A percentile compares a stretch with the other conserved stretches of the same genome.
Conservation (phyloP, 1,139 yeast species). For the Blastobotrys petasosporus region DNA sequence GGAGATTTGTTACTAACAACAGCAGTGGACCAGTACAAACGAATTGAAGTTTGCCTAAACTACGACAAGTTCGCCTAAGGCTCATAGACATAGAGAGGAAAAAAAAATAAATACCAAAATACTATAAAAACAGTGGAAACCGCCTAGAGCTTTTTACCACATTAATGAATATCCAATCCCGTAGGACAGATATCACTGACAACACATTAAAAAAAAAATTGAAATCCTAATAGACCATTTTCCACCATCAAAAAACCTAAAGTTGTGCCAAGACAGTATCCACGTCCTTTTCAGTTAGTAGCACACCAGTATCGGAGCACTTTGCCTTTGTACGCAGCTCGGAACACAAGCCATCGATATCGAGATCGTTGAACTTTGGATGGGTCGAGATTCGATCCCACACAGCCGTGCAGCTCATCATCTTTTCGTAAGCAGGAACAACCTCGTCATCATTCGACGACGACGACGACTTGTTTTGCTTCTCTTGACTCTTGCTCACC, state of each 20-base stretch:
- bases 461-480: constrained; percentile 20
- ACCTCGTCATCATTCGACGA: constrained; percentile 29
- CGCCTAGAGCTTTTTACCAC: no score
- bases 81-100: background rate
- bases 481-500: background rate
- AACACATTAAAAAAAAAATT: constrained; percentile 29
- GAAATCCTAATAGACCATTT: no score
- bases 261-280: constrained; percentile 48
- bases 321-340: constrained; percentile 92
- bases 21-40: background rate
- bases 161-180: no score
- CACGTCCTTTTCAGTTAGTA: constrained; percentile 73
- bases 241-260: no score
- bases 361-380: constrained; percentile 88
- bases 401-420: constrained; percentile 75
- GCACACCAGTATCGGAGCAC: constrained; percentile 89
- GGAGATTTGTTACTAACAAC: no score
- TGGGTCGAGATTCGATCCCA: constrained; percentile 96
- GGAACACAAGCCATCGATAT: constrained; percentile 84
- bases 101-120: no score
- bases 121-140: no score
- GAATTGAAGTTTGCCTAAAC: background rate
- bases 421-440: constrained; percentile 31
- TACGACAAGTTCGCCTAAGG: no score
- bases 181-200: background rate